A percentile compares a stretch with the other conserved stretches of the same genome.
These are phyloP conservation scores for Lavandula angustifolia DNA, from an alignment of 257 asterid genomes.

Conservation along the genomic window DNA sequence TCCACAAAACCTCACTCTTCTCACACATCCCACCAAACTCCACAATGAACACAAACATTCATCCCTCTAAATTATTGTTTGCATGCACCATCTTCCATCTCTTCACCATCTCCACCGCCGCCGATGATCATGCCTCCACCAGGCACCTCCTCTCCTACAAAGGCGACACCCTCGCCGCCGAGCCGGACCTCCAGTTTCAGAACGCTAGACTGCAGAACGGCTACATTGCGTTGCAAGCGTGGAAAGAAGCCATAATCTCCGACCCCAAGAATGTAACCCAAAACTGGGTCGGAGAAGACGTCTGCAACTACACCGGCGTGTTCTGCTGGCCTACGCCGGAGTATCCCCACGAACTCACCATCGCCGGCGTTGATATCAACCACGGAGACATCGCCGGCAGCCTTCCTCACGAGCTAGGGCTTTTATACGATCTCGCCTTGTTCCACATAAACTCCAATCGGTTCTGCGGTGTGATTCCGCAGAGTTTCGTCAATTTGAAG, in stretches of 20 bases:
- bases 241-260: slow-evolving; percentile 60
- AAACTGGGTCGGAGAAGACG: slow-evolving; percentile 59
- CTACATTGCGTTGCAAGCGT: slow-evolving; percentile 67
- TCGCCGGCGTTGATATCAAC: slow-evolving; percentile 67
- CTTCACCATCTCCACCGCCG: slow-evolving; percentile 23
- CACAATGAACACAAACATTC: slow-evolving; percentile 15
- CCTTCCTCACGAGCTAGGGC: slow-evolving; percentile 59
- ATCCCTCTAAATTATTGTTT: slow-evolving; percentile 30
- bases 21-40: not conserved
- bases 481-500: slow-evolving; percentile 49
- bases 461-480: slow-evolving; percentile 58
- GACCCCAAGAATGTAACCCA: slow-evolving; percentile 54
- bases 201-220: slow-evolving; percentile 56
- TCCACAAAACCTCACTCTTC: slow-evolving; percentile 19
- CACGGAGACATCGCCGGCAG: slow-evolving; percentile 59
- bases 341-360: slow-evolving; percentile 44
- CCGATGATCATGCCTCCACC: not conserved
- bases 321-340: slow-evolving; percentile 63
- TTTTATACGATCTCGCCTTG: slow-evolving; percentile 55
- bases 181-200: slow-evolving; percentile 41
- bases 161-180: slow-evolving; percentile 51
- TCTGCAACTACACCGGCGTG: slow-evolving; percentile 65
- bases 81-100: slow-evolving; percentile 32
- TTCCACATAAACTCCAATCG: slow-evolving; percentile 65
- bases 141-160: slow-evolving; percentile 47